phyloP scores from a whole-genome alignment of 2,329 filamentous ascomycete species.

The Ophiocordyceps sinensis region DNA sequence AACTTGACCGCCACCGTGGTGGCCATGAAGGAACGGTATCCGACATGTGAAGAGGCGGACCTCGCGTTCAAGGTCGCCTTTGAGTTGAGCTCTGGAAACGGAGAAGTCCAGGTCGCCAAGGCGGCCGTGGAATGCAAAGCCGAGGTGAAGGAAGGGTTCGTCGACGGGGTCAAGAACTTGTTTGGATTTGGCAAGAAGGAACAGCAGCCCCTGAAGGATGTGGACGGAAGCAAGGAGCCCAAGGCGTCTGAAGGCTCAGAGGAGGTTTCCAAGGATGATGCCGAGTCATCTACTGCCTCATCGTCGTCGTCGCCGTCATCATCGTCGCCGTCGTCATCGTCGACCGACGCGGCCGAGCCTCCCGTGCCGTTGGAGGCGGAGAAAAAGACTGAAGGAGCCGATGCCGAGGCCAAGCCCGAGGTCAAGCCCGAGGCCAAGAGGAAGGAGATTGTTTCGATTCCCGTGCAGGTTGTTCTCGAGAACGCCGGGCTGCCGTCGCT shows the following conservation, averaged over 20 bases:
- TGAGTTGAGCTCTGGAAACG: constrained; percentile 56
- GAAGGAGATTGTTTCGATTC: constrained; percentile 42
- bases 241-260: constrained; percentile 14
- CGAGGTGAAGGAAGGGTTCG: constrained; percentile 65
- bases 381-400: neutral
- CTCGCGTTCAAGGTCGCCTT: constrained; percentile 70
- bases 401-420: constrained; percentile 29
- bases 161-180: constrained; percentile 90
- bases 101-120: constrained; percentile 63
- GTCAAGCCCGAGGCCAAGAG: constrained; percentile 42
- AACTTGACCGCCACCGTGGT: constrained; percentile 79
- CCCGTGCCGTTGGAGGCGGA: constrained; percentile 4
- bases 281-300: constrained; percentile 11
- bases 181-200: constrained; percentile 90
- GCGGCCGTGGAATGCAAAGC: constrained; percentile 78
- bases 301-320: neutral
- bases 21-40: constrained; percentile 60
- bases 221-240: constrained; percentile 29
- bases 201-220: constrained; percentile 56
- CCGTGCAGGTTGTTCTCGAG: constrained; percentile 33
- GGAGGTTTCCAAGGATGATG: constrained; percentile 28
- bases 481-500: constrained; percentile 36
- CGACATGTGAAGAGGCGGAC: constrained; percentile 57
- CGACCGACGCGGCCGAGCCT: constrained; percentile 7
- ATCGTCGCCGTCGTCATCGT: neutral